Percentiles rank a stretch among this genome's conserved stretches.
Conservation (phyloP, 805 yeast genomes). For the Pichia nanzhaoensis region DNA sequence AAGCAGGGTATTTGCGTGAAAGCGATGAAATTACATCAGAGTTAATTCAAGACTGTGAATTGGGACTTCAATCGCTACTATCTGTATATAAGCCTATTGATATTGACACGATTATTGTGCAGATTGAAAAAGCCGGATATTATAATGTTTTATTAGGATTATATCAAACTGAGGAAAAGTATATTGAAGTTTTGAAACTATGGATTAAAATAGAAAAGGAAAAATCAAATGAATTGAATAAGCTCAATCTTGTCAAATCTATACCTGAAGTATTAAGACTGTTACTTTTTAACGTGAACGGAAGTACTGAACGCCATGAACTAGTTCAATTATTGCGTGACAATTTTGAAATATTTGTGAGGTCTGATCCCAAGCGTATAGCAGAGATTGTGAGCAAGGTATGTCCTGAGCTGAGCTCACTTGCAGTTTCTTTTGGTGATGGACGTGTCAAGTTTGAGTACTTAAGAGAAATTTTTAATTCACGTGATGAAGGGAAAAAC, state of each 20-base stretch:
- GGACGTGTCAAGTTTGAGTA: conserved; percentile 28
- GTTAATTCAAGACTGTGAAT: conserved; percentile 47
- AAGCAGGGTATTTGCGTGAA: neutral
- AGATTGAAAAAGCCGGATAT: conserved; percentile 49
- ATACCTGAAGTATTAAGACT: conserved; percentile 21
- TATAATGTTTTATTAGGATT: conserved; percentile 52
- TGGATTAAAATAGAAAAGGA: conserved; percentile 34
- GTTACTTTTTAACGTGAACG: neutral
- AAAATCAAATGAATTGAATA: too few species aligned
- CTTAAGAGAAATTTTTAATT: conserved; percentile 28
- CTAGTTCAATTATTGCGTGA: conserved; percentile 24
- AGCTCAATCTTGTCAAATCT: conserved; percentile 21
- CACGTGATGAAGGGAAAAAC: conserved; percentile 12
- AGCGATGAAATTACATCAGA: conserved; percentile 16
- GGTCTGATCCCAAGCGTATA: conserved; percentile 31
- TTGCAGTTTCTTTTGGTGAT: conserved; percentile 29
- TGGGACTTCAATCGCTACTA: conserved; percentile 66
- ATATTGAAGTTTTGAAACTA: conserved; percentile 45
- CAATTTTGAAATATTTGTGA: conserved; percentile 27
- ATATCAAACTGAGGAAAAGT: conserved; percentile 47
- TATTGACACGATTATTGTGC: conserved; percentile 40
- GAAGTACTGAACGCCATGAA: conserved; percentile 21
- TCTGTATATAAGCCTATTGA: conserved; percentile 59
- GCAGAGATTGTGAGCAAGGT: conserved; percentile 32
- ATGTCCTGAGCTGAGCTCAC: conserved; percentile 35